A percentile compares a stretch with the other conserved stretches of the same genome.
These are phyloP conservation scores for Pythium biforme DNA, from an alignment of 352 stramenopile genomes.

Conservation along the genomic window DNA sequence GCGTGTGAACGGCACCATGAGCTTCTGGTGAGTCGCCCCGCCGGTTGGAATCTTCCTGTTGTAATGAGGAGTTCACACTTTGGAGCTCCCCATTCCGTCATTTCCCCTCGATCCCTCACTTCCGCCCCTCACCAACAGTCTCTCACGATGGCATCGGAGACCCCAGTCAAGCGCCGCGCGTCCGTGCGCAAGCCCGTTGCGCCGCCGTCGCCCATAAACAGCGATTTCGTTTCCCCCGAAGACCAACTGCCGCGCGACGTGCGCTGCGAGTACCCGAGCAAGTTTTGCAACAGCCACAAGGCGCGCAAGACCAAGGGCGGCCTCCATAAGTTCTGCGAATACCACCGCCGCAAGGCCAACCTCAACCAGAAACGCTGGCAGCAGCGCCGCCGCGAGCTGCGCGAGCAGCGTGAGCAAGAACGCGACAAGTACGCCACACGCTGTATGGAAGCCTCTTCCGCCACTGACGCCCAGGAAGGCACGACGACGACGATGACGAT, in stretches of 20 bases:
- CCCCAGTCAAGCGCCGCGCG: background rate
- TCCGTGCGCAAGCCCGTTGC: conserved; percentile 4
- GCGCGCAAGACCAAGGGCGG: conserved; percentile 27
- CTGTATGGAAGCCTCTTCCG: no score
- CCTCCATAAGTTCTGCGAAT: conserved; percentile 31
- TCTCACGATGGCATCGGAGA: background rate
- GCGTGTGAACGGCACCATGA: background rate
- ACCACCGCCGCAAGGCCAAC: conserved; percentile 29
- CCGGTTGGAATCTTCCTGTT: background rate
- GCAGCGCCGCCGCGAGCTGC: conserved; percentile 7
- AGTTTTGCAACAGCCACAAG: conserved; percentile 25
- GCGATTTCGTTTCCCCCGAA: background rate
- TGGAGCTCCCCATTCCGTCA: background rate
- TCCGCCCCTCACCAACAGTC: background rate
- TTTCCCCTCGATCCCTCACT: background rate
- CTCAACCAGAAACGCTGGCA: conserved; percentile 27
- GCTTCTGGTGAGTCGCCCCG: no score
- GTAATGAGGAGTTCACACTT: background rate
- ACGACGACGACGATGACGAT: background rate
- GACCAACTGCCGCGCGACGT: conserved; percentile 7
- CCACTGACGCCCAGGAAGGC: no score
- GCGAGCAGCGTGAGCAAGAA: background rate
- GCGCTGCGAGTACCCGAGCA: conserved; percentile 31
- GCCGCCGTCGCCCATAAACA: background rate
- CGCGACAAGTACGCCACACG: background rate